These are phyloP conservation scores for Alternaria sp. DNA, from an alignment of 2,329 filamentous ascomycete species.

Conservation along the genomic window DNA sequence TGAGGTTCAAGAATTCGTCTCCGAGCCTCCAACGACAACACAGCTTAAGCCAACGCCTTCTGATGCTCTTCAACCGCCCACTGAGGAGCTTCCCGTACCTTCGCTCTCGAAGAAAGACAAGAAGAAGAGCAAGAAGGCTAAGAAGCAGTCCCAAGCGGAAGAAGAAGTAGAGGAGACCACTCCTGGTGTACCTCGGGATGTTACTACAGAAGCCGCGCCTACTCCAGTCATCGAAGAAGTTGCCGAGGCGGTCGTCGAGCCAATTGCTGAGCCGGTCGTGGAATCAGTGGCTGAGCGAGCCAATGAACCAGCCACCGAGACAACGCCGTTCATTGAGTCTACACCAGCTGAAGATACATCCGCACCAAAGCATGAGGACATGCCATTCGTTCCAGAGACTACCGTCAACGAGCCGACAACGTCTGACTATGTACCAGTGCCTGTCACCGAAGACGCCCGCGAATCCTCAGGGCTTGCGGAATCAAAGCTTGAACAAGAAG, in stretches of 20 bases:
- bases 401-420: neutral
- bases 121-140: constrained; percentile 36
- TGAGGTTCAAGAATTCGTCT: neutral
- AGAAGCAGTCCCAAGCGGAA: constrained; percentile 22
- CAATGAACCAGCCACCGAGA: neutral
- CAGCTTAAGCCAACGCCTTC: constrained; percentile 19
- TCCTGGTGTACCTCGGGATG: constrained; percentile 6
- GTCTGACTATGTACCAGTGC: neutral
- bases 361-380: neutral
- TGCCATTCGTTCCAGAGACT: neutral
- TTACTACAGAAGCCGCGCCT: neutral
- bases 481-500: neutral
- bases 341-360: neutral
- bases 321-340: neutral
- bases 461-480: neutral
- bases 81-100: constrained; percentile 11
- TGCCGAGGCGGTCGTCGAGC: neutral
- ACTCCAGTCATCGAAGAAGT: neutral
- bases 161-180: constrained; percentile 14
- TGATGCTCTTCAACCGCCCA: constrained; percentile 4
- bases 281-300: neutral
- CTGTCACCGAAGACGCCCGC: neutral
- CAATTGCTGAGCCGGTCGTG: neutral
- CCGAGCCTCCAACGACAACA: neutral
- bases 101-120: constrained; percentile 26